Evolutionary conservation across 208 protist genomes (phyloP).

Genomic region (Baffinella frigidus): DNA sequence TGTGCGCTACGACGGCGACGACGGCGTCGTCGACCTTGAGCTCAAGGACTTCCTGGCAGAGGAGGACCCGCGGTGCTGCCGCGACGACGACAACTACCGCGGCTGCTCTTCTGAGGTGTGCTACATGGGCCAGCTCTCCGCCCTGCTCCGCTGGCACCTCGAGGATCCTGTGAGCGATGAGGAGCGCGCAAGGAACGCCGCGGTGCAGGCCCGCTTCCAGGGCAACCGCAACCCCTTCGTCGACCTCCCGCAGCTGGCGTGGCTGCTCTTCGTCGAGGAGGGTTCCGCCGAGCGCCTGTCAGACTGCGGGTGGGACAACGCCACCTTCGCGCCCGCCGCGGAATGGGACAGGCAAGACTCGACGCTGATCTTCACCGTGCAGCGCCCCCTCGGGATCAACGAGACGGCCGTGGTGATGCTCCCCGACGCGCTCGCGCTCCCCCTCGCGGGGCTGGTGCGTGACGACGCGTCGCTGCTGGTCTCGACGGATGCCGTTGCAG

Average conservation of each 20-base stretch:
- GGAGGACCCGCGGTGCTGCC: constrained; percentile 10
- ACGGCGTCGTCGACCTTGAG: constrained; percentile 1
- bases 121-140: neutral
- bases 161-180: neutral
- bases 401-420: neutral
- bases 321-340: neutral
- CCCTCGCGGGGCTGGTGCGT: neutral
- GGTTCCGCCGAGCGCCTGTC: neutral
- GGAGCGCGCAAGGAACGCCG: neutral
- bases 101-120: neutral
- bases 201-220: neutral
- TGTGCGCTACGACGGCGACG: constrained; percentile 10
- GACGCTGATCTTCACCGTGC: neutral
- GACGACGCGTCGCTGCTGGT: neutral
- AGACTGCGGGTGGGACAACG: constrained; percentile 34
- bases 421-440: neutral
- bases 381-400: neutral
- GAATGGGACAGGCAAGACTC: neutral
- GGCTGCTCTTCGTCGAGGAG: neutral
- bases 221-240: constrained; percentile 35
- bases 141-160: neutral
- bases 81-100: neutral
- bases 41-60: neutral
- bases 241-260: constrained; percentile 25
- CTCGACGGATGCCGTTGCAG: neutral